A percentile compares a stretch with the other conserved stretches of the same genome.
Conservation (phyloP, 805 yeast genomes). For the Starmerella powellii region DNA sequence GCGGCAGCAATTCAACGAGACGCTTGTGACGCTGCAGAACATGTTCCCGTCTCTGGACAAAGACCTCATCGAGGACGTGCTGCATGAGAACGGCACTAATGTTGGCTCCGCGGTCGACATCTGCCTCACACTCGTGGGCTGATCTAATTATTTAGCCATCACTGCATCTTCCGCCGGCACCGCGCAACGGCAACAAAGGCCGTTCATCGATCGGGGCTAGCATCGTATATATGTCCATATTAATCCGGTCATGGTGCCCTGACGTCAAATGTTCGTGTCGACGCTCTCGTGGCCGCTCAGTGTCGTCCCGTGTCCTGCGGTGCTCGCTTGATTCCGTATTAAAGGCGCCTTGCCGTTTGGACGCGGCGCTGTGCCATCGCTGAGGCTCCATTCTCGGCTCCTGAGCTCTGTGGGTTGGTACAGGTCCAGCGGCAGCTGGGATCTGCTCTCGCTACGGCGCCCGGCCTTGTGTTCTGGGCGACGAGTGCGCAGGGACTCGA, state of each 20-base stretch:
- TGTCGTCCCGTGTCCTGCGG: too few species aligned
- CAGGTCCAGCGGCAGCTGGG: too few species aligned
- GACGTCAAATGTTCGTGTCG: too few species aligned
- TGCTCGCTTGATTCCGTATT: too few species aligned
- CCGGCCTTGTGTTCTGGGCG: not conserved
- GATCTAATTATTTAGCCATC: not conserved
- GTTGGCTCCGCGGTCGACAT: slow-evolving; percentile 67
- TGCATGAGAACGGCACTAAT: slow-evolving; percentile 50
- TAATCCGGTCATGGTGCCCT: too few species aligned
- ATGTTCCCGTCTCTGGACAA: slow-evolving; percentile 70
- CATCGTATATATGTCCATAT: too few species aligned
- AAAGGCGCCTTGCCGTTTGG: too few species aligned
- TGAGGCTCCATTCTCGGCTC: slow-evolving; percentile 4
- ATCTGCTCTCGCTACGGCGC: too few species aligned
- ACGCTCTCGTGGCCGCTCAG: too few species aligned
- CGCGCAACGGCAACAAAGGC: too few species aligned
- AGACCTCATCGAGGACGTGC: slow-evolving; percentile 57
- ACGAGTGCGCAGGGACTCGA: not conserved
- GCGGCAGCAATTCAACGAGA: slow-evolving; percentile 36
- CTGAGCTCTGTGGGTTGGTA: slow-evolving; percentile 4
- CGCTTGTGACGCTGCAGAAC: slow-evolving; percentile 35
- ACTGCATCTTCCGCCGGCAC: not conserved
- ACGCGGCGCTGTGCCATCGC: too few species aligned
- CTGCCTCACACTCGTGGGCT: slow-evolving; percentile 30
- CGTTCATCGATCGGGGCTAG: too few species aligned